Base-by-base conservation (phyloP, 805 yeast genomes). In the Candida nitratophila region DNA sequence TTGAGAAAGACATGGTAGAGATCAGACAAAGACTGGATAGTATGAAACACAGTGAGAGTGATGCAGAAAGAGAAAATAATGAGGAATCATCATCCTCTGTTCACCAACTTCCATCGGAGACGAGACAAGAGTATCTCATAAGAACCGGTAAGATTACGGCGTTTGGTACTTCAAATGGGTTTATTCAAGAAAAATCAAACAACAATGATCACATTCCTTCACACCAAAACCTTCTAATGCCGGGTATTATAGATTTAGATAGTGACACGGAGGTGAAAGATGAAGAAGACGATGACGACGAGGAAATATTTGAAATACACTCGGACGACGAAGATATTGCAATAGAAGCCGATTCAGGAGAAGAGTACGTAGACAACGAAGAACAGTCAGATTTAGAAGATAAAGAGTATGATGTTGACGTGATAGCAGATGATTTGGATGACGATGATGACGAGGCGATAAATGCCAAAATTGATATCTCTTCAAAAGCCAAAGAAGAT, bases 141-240 rank as follows among this genome's bases (percentile, higher is more conserved):
- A 72, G 99, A 50, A 90, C 91, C 0, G 99, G 99, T 26, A 81
- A 88, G 59, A 78, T 89, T 44, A 93, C 99, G 0, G 98, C 98
- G 0, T 93, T 93, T 68, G 95, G 96, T 11, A 76, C 77, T 27
- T 65, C 77, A 19, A 70, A 72, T 35, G 81, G 78, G 2, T 84
- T 87, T 52, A 71, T 67, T 16, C 71, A 70, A 34, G 72, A 66
- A 2, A 66, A 64, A 14, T 63, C 54, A 1, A 50, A 47, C 1
- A 53, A 39, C 8, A 49, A 43, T 8, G 44, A 37, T 22, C 65
- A 69, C 16, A 41, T 32, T 14, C 56, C 54, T 19, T 53, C 54
- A 1, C 82, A 77, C 53, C 70, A 68, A 44, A 56, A 68, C 43
- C 61, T 79, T 41, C 52, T 74, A 27, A 68, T 69, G 11, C 84